Evolutionary conservation across 768 basidiomycete genomes (phyloP).

Genomic region (Postia placenta): DNA sequence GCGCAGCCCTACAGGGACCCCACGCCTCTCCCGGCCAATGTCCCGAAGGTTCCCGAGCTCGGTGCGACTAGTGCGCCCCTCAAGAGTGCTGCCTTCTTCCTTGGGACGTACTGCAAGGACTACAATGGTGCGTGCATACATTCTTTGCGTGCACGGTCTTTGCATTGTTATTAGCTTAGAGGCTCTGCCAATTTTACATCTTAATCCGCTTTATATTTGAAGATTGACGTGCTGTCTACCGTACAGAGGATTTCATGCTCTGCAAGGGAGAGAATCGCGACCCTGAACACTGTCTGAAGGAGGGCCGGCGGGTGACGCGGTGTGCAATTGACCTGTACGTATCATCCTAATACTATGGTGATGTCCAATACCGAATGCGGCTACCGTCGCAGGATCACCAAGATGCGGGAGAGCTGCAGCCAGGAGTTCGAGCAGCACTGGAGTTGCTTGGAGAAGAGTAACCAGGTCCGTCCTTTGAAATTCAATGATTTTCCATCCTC

Average conservation of each 20-base stretch:
- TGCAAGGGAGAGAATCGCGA: constrained; percentile 92
- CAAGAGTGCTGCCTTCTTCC: constrained; percentile 95
- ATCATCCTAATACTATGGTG: no score
- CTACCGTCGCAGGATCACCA: constrained; percentile 79
- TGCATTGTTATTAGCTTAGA: no score
- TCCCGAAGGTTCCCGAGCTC: constrained; percentile 83
- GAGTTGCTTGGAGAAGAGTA: constrained; percentile 90
- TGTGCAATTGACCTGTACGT: constrained; percentile 92
- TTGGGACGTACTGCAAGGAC: constrained; percentile 92
- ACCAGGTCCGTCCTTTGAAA: constrained; percentile 65
- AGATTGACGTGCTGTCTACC: not conserved
- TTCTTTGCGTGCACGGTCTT: not conserved
- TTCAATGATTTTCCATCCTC: not conserved
- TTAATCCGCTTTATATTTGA: no score
- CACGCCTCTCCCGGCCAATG: constrained; percentile 54
- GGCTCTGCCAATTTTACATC: no score
- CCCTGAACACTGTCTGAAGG: constrained; percentile 90
- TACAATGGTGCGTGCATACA: constrained; percentile 71
- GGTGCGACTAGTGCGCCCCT: constrained; percentile 88
- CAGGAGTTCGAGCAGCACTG: constrained; percentile 87
- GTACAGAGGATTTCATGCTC: constrained; percentile 89
- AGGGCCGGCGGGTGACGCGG: constrained; percentile 91
- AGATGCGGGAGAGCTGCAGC: constrained; percentile 90
- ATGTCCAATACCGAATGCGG: not conserved
- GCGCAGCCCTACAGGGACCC: constrained; percentile 53